Percentiles rank a stretch among this genome's conserved stretches.
These are phyloP conservation scores for Marchantia polymorpha DNA, from an alignment of 225 moss, liverwort and hornwort species.

Conservation along the genomic window DNA sequence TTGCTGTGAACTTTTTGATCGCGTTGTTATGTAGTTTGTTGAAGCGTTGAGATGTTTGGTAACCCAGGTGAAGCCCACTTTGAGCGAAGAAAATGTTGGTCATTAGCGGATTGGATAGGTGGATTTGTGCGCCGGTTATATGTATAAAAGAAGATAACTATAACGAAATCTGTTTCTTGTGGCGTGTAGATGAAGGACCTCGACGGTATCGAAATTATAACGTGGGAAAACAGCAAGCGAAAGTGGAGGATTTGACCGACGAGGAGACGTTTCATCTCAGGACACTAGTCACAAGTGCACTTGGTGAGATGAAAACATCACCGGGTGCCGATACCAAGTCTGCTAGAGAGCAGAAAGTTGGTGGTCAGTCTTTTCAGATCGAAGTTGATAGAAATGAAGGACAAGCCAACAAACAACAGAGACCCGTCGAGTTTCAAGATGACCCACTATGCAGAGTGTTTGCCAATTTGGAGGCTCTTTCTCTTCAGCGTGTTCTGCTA, in stretches of 20 bases:
- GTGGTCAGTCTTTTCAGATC: background rate
- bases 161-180: background rate
- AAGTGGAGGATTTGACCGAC: slow-evolving; percentile 30
- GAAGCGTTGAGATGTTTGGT: background rate
- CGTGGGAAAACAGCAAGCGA: background rate
- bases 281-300: slow-evolving; percentile 22
- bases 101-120: background rate
- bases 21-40: background rate
- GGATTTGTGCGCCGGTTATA: background rate
- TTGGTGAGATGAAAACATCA: slow-evolving; percentile 7
- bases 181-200: background rate
- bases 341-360: background rate
- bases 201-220: background rate
- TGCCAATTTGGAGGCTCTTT: slow-evolving; percentile 22
- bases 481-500: slow-evolving; percentile 36
- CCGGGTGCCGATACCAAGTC: background rate
- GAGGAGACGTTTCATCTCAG: slow-evolving; percentile 23
- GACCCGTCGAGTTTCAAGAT: background rate
- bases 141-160: background rate
- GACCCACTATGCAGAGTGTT: slow-evolving; percentile 28
- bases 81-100: background rate
- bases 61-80: background rate
- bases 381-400: background rate
- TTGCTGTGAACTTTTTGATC: background rate
- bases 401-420: background rate